Base-by-base conservation (phyloP, 108 stramenopile species). In the Discostella stelligeroides region DNA sequence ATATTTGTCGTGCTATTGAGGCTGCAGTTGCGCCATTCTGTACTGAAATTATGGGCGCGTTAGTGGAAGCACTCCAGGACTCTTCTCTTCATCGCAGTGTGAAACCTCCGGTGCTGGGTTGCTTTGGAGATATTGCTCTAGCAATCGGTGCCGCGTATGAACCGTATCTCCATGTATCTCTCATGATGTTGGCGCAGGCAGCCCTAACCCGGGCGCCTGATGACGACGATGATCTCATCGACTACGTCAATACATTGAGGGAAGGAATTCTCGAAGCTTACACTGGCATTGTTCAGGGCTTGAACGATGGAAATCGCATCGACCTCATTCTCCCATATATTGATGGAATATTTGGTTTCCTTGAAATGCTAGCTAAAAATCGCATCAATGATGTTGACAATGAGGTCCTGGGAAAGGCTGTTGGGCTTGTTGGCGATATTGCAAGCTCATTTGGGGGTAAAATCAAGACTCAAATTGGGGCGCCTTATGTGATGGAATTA, bases 51-150 rank as follows among this genome's bases (percentile, higher is more conserved):
- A 93, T 98, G 88, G 69, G 82, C 28, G 92, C 88, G 23, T 68
- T 99, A 29, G 81, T 98, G 13, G 88, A 95, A 21, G 80, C 85
- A 11, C 77, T 99, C 21, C 92, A 93, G 66, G 95, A 96, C 72
- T 66, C 85, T 2, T 63, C 68, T 5, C 76, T 97, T 39, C 90
- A 97, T 68, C 83, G 97, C 29, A 80, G 84, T 46, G 97, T 98
- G 23, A 99, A 99, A 68, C 98, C 98, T 40, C 94, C 88, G 37
- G 97, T 99, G 3, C 73, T 99, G 38, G 82, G 84, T 37, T 94
- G 94, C 80, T 96, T 99, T 73, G 95, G 97, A 17, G 98, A 98
- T 72, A 93, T 99, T 67, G 97, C 97, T 2, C 75, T 99, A 72
- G 96, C 97, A 8, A 82, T 99, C 55, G 86, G 84, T 21, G 93